Evolutionary conservation across 192 early-diverging fungal species (phyloP).

Genomic region (Coemansia sp.): DNA sequence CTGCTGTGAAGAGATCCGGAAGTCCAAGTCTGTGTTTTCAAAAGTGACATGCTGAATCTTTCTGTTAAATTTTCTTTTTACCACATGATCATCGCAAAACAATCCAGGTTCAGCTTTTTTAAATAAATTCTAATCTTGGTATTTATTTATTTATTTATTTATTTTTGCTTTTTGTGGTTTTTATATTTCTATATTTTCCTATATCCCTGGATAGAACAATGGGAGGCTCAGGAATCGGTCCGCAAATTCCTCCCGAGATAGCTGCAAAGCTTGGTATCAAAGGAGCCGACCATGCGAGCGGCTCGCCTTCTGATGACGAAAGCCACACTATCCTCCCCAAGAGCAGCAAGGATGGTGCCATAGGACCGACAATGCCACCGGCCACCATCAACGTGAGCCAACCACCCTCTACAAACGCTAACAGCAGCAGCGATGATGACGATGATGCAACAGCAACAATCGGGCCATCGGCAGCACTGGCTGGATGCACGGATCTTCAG

Average conservation of each 20-base stretch:
- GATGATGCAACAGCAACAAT: constrained; percentile 10
- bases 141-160: neutral
- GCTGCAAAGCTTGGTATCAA: constrained; percentile 39
- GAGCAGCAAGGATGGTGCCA: neutral
- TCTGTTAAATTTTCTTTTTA: too few species aligned
- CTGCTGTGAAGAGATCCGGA: too few species aligned
- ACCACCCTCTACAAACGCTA: neutral
- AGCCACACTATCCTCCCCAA: neutral
- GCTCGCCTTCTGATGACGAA: neutral
- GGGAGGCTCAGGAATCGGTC: constrained; percentile 31
- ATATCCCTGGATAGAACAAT: neutral
- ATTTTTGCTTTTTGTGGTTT: neutral
- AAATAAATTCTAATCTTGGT: neutral
- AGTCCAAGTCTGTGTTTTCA: too few species aligned
- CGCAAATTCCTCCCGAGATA: constrained; percentile 48
- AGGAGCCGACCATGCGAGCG: neutral
- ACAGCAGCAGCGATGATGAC: constrained; percentile 3
- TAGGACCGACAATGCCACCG: constrained; percentile 44
- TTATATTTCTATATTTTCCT: neutral
- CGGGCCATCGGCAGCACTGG: constrained; percentile 31
- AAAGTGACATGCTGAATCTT: too few species aligned
- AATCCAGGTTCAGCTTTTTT: neutral
- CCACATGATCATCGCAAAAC: neutral
- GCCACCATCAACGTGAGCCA: neutral
- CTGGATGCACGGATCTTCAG: constrained; percentile 26